These are phyloP conservation scores for Hypericum perforatum DNA, from an alignment of 345 rosid species.

Conservation along the genomic window DNA sequence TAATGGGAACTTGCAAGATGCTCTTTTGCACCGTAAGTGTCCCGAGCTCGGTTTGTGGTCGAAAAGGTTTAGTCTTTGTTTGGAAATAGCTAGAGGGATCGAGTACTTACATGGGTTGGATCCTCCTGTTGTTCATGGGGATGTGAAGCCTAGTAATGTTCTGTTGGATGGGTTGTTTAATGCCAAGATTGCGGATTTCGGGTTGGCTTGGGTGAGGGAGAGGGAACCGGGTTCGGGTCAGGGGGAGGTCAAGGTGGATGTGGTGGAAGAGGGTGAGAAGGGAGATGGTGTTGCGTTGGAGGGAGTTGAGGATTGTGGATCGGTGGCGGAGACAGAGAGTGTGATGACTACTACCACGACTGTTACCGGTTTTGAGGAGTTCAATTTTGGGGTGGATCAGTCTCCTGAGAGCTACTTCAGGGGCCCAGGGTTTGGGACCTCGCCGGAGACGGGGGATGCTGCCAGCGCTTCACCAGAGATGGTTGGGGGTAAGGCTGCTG, in stretches of 20 bases:
- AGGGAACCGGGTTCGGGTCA: slow-evolving; percentile 8
- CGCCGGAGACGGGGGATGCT: slow-evolving; percentile 34
- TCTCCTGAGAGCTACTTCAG: slow-evolving; percentile 41
- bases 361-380: slow-evolving; percentile 53
- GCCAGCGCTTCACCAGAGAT: slow-evolving; percentile 25
- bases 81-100: slow-evolving; percentile 65
- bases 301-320: slow-evolving; percentile 49
- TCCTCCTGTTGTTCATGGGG: slow-evolving; percentile 81
- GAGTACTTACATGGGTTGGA: slow-evolving; percentile 57
- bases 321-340: slow-evolving; percentile 66
- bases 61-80: slow-evolving; percentile 38
- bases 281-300: slow-evolving; percentile 30
- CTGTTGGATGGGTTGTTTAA: slow-evolving; percentile 57
- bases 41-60: slow-evolving; percentile 62
- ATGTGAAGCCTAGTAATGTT: slow-evolving; percentile 77
- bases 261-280: neutral
- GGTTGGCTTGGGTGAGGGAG: slow-evolving; percentile 58
- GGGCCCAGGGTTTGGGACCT: slow-evolving; percentile 28
- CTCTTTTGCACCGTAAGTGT: slow-evolving; percentile 57
- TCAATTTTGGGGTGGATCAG: slow-evolving; percentile 45
- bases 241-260: slow-evolving; percentile 15
- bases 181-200: slow-evolving; percentile 79
- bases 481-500: slow-evolving; percentile 8
- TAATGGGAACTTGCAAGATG: slow-evolving; percentile 79
- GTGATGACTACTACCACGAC: slow-evolving; percentile 16